Percentiles rank a stretch among this genome's conserved stretches.
Conservation (phyloP, 257 asterid species). For the Ophiorrhiza pumila region DNA sequence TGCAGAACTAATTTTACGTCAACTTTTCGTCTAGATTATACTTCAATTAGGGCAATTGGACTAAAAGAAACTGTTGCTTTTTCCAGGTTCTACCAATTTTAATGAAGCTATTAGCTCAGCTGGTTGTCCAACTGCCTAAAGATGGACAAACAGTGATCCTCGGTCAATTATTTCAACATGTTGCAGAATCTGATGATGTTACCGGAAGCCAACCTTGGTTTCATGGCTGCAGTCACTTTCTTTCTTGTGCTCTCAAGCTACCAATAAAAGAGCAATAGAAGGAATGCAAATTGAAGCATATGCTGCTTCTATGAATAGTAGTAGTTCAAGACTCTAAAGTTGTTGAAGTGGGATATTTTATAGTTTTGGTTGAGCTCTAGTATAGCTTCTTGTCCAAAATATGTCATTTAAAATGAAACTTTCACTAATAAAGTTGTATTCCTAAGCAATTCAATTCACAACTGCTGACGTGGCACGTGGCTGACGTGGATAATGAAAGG, state of each 20-base stretch:
- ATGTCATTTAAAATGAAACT: too few relatives aligned
- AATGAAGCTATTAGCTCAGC: constrained; percentile 74
- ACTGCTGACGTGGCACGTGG: too few relatives aligned
- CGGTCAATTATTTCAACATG: constrained; percentile 63
- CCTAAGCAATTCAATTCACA: too few relatives aligned
- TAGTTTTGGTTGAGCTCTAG: too few relatives aligned
- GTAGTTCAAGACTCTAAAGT: neutral
- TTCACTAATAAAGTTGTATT: too few relatives aligned
- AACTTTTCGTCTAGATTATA: too few relatives aligned
- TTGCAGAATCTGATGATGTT: constrained; percentile 86
- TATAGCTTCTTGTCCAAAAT: too few relatives aligned
- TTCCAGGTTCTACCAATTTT: constrained; percentile 65
- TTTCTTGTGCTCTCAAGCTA: constrained; percentile 55
- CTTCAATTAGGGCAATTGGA: constrained; percentile 40
- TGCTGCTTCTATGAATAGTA: constrained; percentile 15
- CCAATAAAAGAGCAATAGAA: constrained; percentile 18
- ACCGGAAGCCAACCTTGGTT: constrained; percentile 68
- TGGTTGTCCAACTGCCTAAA: constrained; percentile 48
- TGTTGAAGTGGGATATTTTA: neutral
- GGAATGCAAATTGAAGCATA: constrained; percentile 2
- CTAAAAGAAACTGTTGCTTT: neutral
- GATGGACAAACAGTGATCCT: constrained; percentile 52
- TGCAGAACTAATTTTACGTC: too few relatives aligned
- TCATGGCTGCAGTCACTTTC: constrained; percentile 84
- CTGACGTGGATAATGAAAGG: too few relatives aligned